Percentiles rank a stretch among this genome's conserved stretches.
Conservation (phyloP, 768 basidiomycete species). For the Boletellus sp. region DNA sequence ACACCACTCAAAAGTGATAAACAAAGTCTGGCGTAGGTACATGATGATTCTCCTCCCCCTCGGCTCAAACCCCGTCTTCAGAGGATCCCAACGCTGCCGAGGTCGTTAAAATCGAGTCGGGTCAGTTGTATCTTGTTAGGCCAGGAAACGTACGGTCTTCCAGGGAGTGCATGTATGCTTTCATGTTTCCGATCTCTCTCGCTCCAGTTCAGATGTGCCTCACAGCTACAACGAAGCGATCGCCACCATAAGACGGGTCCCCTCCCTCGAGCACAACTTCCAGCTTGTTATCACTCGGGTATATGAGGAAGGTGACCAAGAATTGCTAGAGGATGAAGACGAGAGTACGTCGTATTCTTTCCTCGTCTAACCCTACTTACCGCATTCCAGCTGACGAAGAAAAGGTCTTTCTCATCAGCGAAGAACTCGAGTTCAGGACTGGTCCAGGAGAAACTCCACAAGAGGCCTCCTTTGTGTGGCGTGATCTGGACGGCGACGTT, state of each 20-base stretch:
- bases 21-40: constrained; percentile 93
- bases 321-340: constrained; percentile 90
- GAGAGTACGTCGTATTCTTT: constrained; percentile 53
- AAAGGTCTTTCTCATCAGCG: constrained; percentile 84
- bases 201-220: constrained; percentile 1
- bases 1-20: constrained; percentile 56
- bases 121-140: constrained; percentile 86
- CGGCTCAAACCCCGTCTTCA: constrained; percentile 37
- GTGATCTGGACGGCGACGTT: constrained; percentile 85
- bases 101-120: constrained; percentile 89
- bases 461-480: constrained; percentile 85
- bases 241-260: constrained; percentile 84
- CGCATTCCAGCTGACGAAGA: constrained; percentile 79
- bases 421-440: constrained; percentile 82
- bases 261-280: constrained; percentile 72
- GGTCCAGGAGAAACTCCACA: constrained; percentile 67
- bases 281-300: constrained; percentile 95
- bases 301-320: constrained; percentile 95
- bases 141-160: constrained; percentile 89
- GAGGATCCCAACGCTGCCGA: constrained; percentile 94
- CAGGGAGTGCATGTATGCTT: constrained; percentile 91
- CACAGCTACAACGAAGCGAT: constrained; percentile 92
- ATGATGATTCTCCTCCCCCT: constrained; percentile 10
- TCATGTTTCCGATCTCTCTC: background rate
- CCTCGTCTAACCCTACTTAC: constrained; percentile 2